A percentile compares a stretch with the other conserved stretches of the same genome.
phyloP scores from a whole-genome alignment of 495 filamentous ascomycete species.

The Jackrogersella multiformis region DNA sequence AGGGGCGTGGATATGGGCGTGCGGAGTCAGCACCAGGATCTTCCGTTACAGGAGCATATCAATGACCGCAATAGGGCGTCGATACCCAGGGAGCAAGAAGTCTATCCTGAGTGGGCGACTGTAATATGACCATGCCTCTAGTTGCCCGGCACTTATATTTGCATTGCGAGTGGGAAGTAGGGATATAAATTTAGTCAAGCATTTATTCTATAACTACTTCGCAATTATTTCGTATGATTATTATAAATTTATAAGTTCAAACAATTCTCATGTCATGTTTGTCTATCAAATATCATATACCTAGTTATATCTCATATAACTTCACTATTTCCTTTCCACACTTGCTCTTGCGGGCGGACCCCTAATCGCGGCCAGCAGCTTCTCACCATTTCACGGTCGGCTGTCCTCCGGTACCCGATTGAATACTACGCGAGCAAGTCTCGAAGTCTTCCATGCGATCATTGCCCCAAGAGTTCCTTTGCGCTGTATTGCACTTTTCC shows the following conservation, averaged over 20 bases:
- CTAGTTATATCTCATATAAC: background rate
- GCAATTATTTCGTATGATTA: background rate
- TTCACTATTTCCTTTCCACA: no score
- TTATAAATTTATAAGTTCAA: background rate
- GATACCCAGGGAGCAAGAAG: constrained; percentile 41
- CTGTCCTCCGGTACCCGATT: background rate
- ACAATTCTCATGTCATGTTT: background rate
- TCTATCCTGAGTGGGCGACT: constrained; percentile 48
- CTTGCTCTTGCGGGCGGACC: no score
- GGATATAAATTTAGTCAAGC: no score
- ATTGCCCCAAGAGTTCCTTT: constrained; percentile 37
- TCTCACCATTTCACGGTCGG: constrained; percentile 33
- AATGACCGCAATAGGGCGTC: constrained; percentile 49
- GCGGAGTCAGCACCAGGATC: constrained; percentile 54
- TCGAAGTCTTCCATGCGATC: constrained; percentile 36
- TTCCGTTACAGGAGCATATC: constrained; percentile 50
- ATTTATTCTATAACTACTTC: no score
- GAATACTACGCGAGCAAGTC: constrained; percentile 21
- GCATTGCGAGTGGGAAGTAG: no score
- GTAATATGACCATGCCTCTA: constrained; percentile 15
- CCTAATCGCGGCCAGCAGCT: no score
- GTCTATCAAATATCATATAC: no score
- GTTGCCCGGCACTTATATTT: background rate
- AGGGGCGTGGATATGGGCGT: constrained; percentile 59
- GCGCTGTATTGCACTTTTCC: constrained; percentile 30